A percentile compares a stretch with the other conserved stretches of the same genome.
Conservation (phyloP, 192 early-diverging fungal genomes). For the Paraglomus brasilianum region DNA sequence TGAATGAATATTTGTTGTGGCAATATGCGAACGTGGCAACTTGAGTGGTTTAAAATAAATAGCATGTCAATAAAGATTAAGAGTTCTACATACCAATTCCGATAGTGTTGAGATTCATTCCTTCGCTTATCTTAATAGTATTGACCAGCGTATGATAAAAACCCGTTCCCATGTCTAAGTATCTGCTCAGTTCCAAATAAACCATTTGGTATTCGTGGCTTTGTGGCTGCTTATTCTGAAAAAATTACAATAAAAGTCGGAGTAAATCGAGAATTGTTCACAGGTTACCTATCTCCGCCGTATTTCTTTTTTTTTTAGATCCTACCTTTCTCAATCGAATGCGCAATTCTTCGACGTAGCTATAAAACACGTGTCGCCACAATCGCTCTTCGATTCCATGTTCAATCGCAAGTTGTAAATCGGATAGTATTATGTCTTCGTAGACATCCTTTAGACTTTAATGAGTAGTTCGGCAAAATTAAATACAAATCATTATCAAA, state of each 20-base stretch:
- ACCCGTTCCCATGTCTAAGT: slow-evolving; percentile 50
- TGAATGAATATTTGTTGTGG: too few species aligned
- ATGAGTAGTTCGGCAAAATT: not conserved
- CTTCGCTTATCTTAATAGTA: slow-evolving; percentile 44
- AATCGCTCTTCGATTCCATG: slow-evolving; percentile 56
- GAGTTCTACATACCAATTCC: slow-evolving; percentile 44
- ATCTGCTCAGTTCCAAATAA: slow-evolving; percentile 43
- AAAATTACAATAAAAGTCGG: not conserved
- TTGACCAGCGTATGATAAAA: slow-evolving; percentile 56
- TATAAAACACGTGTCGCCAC: slow-evolving; percentile 59
- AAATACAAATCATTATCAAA: not conserved
- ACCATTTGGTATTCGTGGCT: slow-evolving; percentile 32
- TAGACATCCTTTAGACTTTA: slow-evolving; percentile 51
- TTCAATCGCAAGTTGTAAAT: slow-evolving; percentile 48
- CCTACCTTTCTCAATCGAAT: slow-evolving; percentile 49
- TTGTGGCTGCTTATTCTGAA: slow-evolving; percentile 39
- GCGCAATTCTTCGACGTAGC: slow-evolving; percentile 51
- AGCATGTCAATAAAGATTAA: slow-evolving; percentile 9
- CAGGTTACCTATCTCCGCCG: too few species aligned
- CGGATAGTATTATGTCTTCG: slow-evolving; percentile 43
- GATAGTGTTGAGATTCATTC: slow-evolving; percentile 47
- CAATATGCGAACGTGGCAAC: too few species aligned
- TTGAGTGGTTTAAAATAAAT: slow-evolving; percentile 2
- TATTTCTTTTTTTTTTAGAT: not conserved
- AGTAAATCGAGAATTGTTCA: not conserved